Base-by-base conservation (phyloP, 116 monocot genomes). In the Iris pallida region DNA sequence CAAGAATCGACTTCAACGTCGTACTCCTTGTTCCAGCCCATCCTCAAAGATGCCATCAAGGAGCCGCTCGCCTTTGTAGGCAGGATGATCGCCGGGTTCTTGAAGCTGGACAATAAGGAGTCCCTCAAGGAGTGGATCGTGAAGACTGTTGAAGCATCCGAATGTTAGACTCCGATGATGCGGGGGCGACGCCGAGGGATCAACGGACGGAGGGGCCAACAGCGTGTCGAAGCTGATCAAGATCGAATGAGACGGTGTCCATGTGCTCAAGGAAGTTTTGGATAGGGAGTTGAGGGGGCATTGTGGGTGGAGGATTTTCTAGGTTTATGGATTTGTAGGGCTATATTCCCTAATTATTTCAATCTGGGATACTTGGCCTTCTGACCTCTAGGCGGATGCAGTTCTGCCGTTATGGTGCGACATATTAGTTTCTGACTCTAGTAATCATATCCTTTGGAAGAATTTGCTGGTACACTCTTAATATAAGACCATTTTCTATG, bases 71-170 rank as follows among this genome's bases (percentile, higher is more conserved):
- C 92, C 13, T 97, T 97, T 83, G 20, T 90, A 77, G 92, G 92
- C 20, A 90, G 92, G 61, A 61, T 97, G 73, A 90, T 97, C 74
- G 92, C 97, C 42, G 97, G 97, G 11, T 72, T 97, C 4, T 44
- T 97, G 81, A 87, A 90, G 81, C 85, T 97, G 40, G 92, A 97
- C 77, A 92, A 88, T 67, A 92, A 97, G 66, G 97, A 92, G 15
- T 90, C 92, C 0, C 86, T 97, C 6, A 92, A 68, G 75, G 97
- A 92, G 8, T 97, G 97, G 97, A 71, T 92, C 11, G 13, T 76
- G 5, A 81, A 61, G 73, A 97, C 92, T 1, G 90, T 85, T 4
- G 90, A 97, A 53, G 83, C 87, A 8, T 73, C 90, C 40, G 97
- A 57, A 67, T 92, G 4, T 60, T n/a, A n/a, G n/a, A n/a, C 75